Evolutionary conservation across 495 filamentous ascomycete species (phyloP).

Genomic region (Massariosphaeria phaeospora): DNA sequence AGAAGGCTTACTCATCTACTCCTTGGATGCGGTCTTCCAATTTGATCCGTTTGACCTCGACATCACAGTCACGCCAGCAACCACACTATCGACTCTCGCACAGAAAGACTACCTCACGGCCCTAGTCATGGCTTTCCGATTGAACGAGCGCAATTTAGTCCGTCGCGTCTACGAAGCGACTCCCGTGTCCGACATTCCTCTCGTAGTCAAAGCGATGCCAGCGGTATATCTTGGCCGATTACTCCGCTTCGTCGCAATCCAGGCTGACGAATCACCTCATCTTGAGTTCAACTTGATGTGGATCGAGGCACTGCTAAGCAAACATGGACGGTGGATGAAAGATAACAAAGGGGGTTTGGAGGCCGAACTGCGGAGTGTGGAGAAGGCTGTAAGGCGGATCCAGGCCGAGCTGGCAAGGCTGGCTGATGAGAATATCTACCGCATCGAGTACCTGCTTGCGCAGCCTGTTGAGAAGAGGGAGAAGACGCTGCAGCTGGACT

Average conservation of each 20-base stretch:
- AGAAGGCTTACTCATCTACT: constrained; percentile 89
- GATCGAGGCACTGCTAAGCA: constrained; percentile 78
- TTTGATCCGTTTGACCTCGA: constrained; percentile 98
- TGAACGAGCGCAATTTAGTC: constrained; percentile 74
- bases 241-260: constrained; percentile 76
- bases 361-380: constrained; percentile 72
- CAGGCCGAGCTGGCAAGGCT: constrained; percentile 55
- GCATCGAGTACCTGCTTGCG: constrained; percentile 71
- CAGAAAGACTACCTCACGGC: constrained; percentile 84
- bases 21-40: constrained; percentile 64
- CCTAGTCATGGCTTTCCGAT: constrained; percentile 91
- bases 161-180: constrained; percentile 79
- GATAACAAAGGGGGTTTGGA: constrained; percentile 71
- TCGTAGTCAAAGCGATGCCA: constrained; percentile 75
- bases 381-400: constrained; percentile 70
- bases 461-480: constrained; percentile 29
- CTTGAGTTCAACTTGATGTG: constrained; percentile 90
- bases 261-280: constrained; percentile 85
- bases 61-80: constrained; percentile 80
- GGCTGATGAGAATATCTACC: constrained; percentile 81
- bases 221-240: constrained; percentile 78
- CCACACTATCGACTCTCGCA: constrained; percentile 67
- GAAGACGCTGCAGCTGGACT: constrained; percentile 2
- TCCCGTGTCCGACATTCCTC: constrained; percentile 66
- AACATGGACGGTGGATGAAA: constrained; percentile 76